A percentile compares a stretch with the other conserved stretches of the same genome.
These are phyloP conservation scores for Scedosporium minutisporum DNA, from an alignment of 2,329 filamentous ascomycete species.

Conservation along the genomic window DNA sequence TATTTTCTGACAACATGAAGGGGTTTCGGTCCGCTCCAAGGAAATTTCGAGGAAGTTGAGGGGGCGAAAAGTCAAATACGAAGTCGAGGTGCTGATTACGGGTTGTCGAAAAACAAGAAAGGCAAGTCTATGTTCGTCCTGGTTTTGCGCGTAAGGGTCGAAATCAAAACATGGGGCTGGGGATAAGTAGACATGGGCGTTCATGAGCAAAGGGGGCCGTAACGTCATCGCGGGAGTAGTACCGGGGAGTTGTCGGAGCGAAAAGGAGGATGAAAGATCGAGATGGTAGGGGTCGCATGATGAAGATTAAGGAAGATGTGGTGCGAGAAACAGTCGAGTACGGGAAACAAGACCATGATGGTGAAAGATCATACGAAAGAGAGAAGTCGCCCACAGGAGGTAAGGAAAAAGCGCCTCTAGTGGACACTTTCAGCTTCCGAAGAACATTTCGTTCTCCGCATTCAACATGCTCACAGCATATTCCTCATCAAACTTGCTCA, in stretches of 20 bases:
- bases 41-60: not conserved
- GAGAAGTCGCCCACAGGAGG: not conserved
- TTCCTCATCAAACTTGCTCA: slow-evolving; percentile 45
- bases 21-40: not conserved
- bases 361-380: not conserved
- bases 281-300: not conserved
- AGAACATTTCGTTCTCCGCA: slow-evolving; percentile 42
- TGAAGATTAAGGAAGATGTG: not conserved
- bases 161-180: not conserved
- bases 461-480: slow-evolving; percentile 44
- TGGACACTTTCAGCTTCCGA: slow-evolving; percentile 22
- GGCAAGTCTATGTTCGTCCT: not conserved
- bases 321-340: not conserved
- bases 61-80: not conserved
- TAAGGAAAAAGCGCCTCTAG: not conserved
- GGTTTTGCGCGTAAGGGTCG: not conserved
- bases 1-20: not conserved
- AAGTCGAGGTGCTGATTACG: not conserved
- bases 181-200: not conserved
- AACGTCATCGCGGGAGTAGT: slow-evolving; percentile 1
- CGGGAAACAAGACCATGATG: not conserved
- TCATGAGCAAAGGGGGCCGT: not conserved
- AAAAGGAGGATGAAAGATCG: not conserved
- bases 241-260: not conserved
- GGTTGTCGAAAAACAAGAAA: not conserved